These are phyloP conservation scores for Skeletonema marinoi DNA, from an alignment of 108 stramenopile species.

Conservation along the genomic window DNA sequence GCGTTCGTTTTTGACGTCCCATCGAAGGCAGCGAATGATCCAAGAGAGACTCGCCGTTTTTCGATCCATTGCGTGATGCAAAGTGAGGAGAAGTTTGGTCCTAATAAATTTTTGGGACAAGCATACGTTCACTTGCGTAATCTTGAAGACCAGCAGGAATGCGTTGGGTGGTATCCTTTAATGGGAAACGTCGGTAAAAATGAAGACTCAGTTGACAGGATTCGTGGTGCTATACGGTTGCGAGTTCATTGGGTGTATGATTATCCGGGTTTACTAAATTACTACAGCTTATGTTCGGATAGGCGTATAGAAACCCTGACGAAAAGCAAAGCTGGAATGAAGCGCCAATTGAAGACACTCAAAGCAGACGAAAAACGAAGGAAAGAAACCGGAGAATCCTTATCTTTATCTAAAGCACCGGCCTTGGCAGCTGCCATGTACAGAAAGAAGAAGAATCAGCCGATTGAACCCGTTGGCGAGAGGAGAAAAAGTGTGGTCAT, in stretches of 20 bases:
- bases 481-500: not conserved
- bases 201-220: conserved; percentile 58
- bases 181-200: conserved; percentile 70
- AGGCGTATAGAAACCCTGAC: conserved; percentile 49
- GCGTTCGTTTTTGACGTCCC: conserved; percentile 88
- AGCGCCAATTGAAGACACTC: conserved; percentile 50
- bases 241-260: conserved; percentile 85
- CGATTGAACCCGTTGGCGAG: not conserved
- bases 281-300: conserved; percentile 69
- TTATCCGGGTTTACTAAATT: conserved; percentile 63
- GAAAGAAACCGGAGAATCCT: conserved; percentile 36
- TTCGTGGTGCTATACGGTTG: conserved; percentile 80
- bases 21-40: conserved; percentile 55
- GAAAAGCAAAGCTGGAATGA: conserved; percentile 58
- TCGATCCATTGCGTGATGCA: conserved; percentile 50
- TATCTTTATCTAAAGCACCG: conserved; percentile 17
- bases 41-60: conserved; percentile 59
- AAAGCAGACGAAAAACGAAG: conserved; percentile 50
- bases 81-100: conserved; percentile 57
- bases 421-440: conserved; percentile 15
- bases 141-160: conserved; percentile 70
- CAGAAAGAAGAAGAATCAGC: conserved; percentile 17
- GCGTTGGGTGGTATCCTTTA: conserved; percentile 89
- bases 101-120: conserved; percentile 65
- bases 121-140: conserved; percentile 73